A percentile compares a stretch with the other conserved stretches of the same genome.
Conservation (phyloP, 768 basidiomycete species). For the Russula ochroleuca region DNA sequence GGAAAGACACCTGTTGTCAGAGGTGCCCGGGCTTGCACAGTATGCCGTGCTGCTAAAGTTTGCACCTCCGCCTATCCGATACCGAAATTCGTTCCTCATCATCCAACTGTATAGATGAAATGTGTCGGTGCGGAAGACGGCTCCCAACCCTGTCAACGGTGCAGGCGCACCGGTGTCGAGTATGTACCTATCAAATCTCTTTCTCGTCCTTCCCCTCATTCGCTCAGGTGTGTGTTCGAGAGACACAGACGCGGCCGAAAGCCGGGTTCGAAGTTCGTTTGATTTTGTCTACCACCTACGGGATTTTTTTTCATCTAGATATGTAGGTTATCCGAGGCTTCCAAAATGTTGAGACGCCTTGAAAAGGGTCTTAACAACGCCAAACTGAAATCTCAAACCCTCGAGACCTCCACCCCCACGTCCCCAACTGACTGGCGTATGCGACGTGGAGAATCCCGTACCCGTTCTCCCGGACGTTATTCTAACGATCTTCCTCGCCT, state of each 20-base stretch:
- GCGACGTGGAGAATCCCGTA: conserved; percentile 16
- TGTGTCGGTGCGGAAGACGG: conserved; percentile 88
- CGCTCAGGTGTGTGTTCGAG: conserved; percentile 71
- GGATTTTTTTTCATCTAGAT: conserved; percentile 22
- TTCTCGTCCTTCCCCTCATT: conserved; percentile 26
- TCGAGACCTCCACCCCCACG: conserved; percentile 39
- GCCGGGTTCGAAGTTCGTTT: conserved; percentile 77
- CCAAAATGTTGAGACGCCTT: conserved; percentile 81
- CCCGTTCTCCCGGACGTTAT: conserved; percentile 36
- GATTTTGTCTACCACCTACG: conserved; percentile 6
- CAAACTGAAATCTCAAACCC: conserved; percentile 57
- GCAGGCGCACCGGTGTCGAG: conserved; percentile 72
- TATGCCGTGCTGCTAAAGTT: conserved; percentile 82
- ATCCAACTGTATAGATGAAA: conserved; percentile 60
- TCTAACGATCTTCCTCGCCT: conserved; percentile 49
- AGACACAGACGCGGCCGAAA: conserved; percentile 87
- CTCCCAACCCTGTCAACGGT: conserved; percentile 74
- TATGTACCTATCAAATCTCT: conserved; percentile 25
- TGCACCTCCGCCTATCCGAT: conserved; percentile 23
- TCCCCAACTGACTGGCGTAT: conserved; percentile 27
- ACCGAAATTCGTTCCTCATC: conserved; percentile 20
- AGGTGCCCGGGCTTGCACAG: conserved; percentile 68
- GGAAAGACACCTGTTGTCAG: conserved; percentile 44
- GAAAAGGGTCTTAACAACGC: conserved; percentile 79
- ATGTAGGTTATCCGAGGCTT: conserved; percentile 75